Evolutionary conservation across 2,329 filamentous ascomycete species (phyloP).

Genomic region (Colletotrichum liaoningense): DNA sequence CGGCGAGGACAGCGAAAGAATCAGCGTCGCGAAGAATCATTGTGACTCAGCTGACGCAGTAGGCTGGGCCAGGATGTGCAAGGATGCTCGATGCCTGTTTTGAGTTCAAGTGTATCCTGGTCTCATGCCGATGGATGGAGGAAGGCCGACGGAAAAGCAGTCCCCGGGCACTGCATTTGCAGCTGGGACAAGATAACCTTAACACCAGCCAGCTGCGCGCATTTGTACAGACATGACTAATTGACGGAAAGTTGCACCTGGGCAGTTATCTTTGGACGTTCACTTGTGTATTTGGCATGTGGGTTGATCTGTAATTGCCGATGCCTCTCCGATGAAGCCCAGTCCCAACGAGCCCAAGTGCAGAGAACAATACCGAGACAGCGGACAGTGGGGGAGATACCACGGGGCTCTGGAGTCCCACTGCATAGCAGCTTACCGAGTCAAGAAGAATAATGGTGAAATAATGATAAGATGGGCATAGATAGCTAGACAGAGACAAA

Average conservation of each 20-base stretch:
- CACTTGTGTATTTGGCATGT: background rate
- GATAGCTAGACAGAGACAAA: background rate
- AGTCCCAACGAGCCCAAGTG: too few relatives aligned
- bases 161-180: background rate
- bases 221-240: constrained; percentile 10
- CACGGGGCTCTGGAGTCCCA: background rate
- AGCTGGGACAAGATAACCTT: constrained; percentile 2
- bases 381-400: background rate
- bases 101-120: constrained; percentile 17
- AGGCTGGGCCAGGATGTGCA: background rate
- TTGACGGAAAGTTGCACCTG: constrained; percentile 15
- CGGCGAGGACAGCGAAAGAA: background rate
- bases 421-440: background rate
- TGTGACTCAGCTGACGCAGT: background rate
- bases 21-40: background rate
- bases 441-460: constrained; percentile 13
- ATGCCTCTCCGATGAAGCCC: background rate
- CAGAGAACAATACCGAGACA: too few relatives aligned
- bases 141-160: background rate
- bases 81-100: constrained; percentile 16
- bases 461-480: background rate
- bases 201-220: background rate
- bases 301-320: background rate
- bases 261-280: background rate
- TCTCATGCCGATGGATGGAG: constrained; percentile 5